Conservation (phyloP, 1,139 yeast species). For the Pneumocystis wakefieldiae region DNA sequence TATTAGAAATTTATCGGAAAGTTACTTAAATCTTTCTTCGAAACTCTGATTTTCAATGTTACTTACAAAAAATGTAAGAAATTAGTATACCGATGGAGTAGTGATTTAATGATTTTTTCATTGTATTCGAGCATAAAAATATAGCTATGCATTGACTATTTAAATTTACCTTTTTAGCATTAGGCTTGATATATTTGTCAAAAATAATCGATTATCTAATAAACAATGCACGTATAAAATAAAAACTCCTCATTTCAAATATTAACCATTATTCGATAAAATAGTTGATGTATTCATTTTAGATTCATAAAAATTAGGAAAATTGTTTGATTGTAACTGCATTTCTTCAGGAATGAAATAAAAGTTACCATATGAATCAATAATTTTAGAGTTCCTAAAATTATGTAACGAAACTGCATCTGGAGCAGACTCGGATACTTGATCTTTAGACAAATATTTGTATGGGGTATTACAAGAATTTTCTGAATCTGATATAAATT, state of each 20-base stretch:
- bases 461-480: neutral
- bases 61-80: neutral
- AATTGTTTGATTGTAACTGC: neutral
- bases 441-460: neutral
- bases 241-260: neutral
- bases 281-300: neutral
- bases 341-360: neutral
- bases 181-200: neutral
- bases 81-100: neutral
- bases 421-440: neutral
- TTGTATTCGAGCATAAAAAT: neutral
- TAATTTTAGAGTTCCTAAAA: neutral
- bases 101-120: neutral
- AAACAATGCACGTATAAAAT: neutral
- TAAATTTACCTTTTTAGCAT: neutral
- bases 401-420: neutral
- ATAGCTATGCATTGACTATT: neutral
- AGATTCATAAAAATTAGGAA: neutral
- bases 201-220: neutral
- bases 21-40: neutral
- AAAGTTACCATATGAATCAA: neutral
- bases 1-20: neutral
- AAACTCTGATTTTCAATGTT: neutral
- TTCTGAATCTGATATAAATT: neutral
- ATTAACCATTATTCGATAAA: neutral